phyloP scores from a whole-genome alignment of 495 filamentous ascomycete genomes.

The Astrocystis sublimbata region DNA sequence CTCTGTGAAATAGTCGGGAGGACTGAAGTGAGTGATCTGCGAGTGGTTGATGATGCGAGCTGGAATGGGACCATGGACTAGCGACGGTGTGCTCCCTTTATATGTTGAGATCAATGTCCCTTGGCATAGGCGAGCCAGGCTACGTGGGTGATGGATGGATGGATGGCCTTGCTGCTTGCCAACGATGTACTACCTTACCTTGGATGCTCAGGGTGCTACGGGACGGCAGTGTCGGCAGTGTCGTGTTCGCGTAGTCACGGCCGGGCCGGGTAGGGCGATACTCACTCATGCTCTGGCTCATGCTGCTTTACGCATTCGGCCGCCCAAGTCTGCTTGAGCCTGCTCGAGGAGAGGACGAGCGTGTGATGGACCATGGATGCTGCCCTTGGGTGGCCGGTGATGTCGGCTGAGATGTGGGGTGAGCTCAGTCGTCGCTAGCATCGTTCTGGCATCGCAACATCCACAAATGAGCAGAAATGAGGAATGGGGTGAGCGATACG shows the following conservation, averaged over 20 bases:
- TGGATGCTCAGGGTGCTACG: too few relatives aligned
- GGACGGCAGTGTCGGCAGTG: background rate
- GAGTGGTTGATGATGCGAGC: background rate
- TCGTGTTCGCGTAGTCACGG: slow-evolving; percentile 8
- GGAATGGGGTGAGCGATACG: slow-evolving; percentile 31
- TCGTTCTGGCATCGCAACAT: too few relatives aligned
- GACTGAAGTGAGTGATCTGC: background rate
- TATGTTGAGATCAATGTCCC: background rate
- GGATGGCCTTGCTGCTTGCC: too few relatives aligned
- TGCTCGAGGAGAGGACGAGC: too few relatives aligned
- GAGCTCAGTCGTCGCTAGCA: slow-evolving; percentile 9
- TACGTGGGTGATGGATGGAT: too few relatives aligned
- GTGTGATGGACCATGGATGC: too few relatives aligned
- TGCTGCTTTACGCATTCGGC: background rate
- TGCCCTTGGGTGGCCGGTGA: too few relatives aligned
- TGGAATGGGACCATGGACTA: background rate
- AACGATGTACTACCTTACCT: too few relatives aligned
- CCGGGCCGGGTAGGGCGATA: slow-evolving; percentile 5
- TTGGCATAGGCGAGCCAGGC: background rate
- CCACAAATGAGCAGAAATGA: background rate
- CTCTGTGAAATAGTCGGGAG: background rate
- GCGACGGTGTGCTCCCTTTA: slow-evolving; percentile 1
- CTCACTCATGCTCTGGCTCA: too few relatives aligned
- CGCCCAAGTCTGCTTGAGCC: too few relatives aligned
- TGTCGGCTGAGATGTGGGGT: slow-evolving; percentile 6